phyloP scores from a whole-genome alignment of 2,329 filamentous ascomycete genomes.

The Metarhizium robertsii region DNA sequence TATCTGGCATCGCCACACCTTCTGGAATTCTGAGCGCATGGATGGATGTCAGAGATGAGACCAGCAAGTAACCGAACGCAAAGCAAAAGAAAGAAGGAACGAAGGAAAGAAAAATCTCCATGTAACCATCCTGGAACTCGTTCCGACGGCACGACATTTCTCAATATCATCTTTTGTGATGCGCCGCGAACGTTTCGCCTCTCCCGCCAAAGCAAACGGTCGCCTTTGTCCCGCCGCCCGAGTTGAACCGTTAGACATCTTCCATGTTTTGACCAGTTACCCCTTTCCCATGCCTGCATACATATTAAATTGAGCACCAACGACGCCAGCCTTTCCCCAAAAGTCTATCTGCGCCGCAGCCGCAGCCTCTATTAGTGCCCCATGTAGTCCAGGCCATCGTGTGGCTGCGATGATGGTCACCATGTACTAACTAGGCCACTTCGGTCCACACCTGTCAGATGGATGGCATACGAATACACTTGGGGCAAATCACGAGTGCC shows the following conservation, averaged over 20 bases:
- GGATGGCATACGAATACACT: background rate
- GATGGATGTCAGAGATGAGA: background rate
- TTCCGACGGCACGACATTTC: too few species aligned
- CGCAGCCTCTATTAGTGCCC: background rate
- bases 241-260: background rate
- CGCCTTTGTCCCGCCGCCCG: background rate
- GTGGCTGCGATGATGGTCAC: background rate
- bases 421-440: background rate
- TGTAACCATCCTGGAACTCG: too few species aligned
- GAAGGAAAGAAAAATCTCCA: too few species aligned
- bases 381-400: background rate
- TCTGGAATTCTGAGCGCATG: background rate
- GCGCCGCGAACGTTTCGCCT: background rate
- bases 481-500: background rate
- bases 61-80: too few species aligned
- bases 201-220: background rate
- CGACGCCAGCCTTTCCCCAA: background rate
- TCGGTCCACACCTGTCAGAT: conserved; percentile 1
- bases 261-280: background rate
- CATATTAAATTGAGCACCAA: background rate
- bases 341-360: background rate
- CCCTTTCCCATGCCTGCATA: background rate
- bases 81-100: background rate
- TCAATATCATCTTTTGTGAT: background rate
- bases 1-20: background rate